Evolutionary conservation across 2,329 filamentous ascomycete genomes (phyloP), one percentile per base, ranked within the genome.

Genomic region (Helminthosporium solani): DNA sequence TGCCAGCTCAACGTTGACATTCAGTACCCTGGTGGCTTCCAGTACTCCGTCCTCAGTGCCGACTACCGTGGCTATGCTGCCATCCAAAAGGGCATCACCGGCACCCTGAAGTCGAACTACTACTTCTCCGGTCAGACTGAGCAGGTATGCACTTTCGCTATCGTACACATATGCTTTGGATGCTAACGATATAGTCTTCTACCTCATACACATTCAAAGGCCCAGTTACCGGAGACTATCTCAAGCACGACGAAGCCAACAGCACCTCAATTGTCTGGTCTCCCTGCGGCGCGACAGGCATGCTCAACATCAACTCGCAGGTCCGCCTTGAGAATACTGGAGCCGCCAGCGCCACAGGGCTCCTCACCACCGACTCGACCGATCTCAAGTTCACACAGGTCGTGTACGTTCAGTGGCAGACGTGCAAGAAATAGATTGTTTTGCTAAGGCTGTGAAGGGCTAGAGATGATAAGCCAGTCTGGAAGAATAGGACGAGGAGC

Each of bases 301-400:
- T 76, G 51, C 70, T 80, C 56, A 79, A 79, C 67, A 76, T 80
- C 70, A 79, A 80, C 69, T 78, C 75, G 23, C 74, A 78, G 57
- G 69, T 70, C 54, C 73, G 73, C 51, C 60, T 77, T 48, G 61
- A 56, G 12, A 53, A 52, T 44, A 66, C 63, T 7, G 57, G 56
- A 46, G 56, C 56, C 23, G 21, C 56, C 21, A 57, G 56, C 4
- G 67, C 66, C 30, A 63, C 54, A 18, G 75, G 74, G 45, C 56
- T 73, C 15, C 65, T 78, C 51, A 76, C 74, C 38, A 74, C 73
- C 53, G 74, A 78, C 58, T 75, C 74, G n/a, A 68, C 75, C 44
- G 74, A 77, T 60, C 72, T 73, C 49, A 76, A 75, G 60, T 74
- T 77, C 61, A 70, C 61, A 25, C 67, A 70, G 57, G 59, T 70